Evolutionary conservation across 2,329 filamentous ascomycete species (phyloP).

Genomic region (Colletotrichum sp.): DNA sequence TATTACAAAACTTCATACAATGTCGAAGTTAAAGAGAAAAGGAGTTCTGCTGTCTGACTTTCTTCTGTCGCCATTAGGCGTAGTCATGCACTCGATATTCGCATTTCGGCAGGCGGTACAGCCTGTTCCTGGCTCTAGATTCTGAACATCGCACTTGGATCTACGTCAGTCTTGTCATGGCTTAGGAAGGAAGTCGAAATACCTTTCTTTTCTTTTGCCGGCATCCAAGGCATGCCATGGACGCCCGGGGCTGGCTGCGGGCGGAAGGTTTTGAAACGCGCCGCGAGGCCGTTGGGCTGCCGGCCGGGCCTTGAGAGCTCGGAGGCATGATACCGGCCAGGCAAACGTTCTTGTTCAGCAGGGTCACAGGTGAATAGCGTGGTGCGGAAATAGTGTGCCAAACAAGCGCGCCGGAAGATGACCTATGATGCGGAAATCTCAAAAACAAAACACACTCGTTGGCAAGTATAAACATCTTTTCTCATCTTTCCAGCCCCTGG

Average conservation of each 20-base stretch:
- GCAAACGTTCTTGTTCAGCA: background rate
- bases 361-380: background rate
- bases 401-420: background rate
- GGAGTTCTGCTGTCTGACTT: background rate
- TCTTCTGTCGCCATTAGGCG: background rate
- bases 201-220: background rate
- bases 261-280: background rate
- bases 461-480: background rate
- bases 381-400: background rate
- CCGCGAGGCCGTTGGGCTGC: background rate
- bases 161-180: background rate
- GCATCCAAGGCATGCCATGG: background rate
- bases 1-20: background rate
- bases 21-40: accelerated
- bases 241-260: background rate
- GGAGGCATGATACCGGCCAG: background rate
- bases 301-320: background rate
- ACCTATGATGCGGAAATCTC: background rate
- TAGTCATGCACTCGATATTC: background rate
- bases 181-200: accelerated
- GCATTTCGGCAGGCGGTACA: background rate
- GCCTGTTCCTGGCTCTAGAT: background rate
- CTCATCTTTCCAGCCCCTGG: background rate
- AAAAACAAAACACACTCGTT: background rate
- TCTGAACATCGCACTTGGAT: background rate